Evolutionary conservation across 192 early-diverging fungal species (phyloP).

Genomic region (Chytriomyces hyalinus): DNA sequence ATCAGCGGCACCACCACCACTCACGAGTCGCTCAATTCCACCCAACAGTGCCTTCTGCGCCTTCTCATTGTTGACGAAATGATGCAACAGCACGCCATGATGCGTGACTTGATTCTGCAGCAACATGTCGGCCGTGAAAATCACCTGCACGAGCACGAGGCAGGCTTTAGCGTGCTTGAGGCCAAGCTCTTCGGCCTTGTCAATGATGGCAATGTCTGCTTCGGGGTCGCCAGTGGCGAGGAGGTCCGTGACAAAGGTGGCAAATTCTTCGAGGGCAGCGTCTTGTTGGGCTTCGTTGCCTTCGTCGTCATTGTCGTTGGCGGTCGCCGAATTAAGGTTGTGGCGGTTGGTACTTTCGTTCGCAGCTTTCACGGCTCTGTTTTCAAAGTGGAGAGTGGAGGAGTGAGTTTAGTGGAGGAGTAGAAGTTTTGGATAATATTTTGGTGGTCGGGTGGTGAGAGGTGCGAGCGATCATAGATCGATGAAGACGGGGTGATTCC

Average conservation of each 20-base stretch:
- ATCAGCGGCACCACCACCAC: conserved; percentile 39
- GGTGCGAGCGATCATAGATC: no score
- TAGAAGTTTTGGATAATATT: not conserved
- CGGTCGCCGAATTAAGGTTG: conserved; percentile 4
- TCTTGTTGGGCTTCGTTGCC: not conserved
- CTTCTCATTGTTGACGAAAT: conserved; percentile 81
- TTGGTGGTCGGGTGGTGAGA: no score
- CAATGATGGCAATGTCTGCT: conserved; percentile 59
- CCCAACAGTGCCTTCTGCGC: conserved; percentile 87
- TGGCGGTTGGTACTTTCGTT: conserved; percentile 16
- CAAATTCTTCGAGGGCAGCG: conserved; percentile 76
- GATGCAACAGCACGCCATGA: conserved; percentile 70
- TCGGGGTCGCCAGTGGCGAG: conserved; percentile 51
- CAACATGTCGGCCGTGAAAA: conserved; percentile 67
- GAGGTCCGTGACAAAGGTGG: conserved; percentile 69
- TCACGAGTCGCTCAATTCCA: conserved; percentile 87
- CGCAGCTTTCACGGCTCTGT: conserved; percentile 12
- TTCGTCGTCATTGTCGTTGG: not conserved
- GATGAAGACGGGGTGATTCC: no score
- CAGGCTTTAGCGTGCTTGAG: conserved; percentile 82
- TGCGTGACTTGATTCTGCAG: conserved; percentile 73
- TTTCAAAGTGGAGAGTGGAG: not conserved
- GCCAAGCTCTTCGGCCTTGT: conserved; percentile 76
- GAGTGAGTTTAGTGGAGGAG: not conserved
- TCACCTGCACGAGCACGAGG: conserved; percentile 79